Evolutionary conservation across 2,329 filamentous ascomycete genomes (phyloP).

Genomic region (Septoria linicola): DNA sequence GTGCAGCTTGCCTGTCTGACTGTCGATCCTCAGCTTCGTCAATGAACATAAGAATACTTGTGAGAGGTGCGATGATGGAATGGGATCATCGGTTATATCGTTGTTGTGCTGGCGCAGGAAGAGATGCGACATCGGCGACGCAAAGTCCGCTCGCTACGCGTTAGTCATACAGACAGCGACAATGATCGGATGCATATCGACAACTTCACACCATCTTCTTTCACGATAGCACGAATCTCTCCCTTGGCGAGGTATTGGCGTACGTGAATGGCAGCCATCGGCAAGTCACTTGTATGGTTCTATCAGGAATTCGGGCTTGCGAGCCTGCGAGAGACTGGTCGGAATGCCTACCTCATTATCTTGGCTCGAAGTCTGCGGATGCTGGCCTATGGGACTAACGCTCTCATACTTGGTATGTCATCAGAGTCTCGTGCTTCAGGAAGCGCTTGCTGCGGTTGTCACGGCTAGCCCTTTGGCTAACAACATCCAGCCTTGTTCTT

Average conservation of each 20-base stretch:
- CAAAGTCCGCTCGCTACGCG: neutral
- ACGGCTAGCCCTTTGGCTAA: neutral
- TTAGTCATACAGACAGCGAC: conserved; percentile 3
- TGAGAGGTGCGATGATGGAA: neutral
- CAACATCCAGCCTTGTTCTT: conserved; percentile 35
- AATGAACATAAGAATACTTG: neutral
- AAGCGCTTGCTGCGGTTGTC: neutral
- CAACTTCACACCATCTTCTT: neutral
- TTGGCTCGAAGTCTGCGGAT: conserved; percentile 44
- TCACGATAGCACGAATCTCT: conserved; percentile 1
- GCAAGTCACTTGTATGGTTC: conserved; percentile 33
- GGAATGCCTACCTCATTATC: conserved; percentile 57
- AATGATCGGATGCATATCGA: conserved; percentile 1
- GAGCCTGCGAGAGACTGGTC: conserved; percentile 35
- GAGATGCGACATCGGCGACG: conserved; percentile 9
- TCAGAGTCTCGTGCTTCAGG: neutral
- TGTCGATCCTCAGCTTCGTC: neutral
- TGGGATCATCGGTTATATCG: conserved; percentile 1
- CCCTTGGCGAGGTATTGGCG: conserved; percentile 11
- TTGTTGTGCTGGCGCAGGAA: neutral
- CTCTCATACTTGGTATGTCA: conserved; percentile 33
- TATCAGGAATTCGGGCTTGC: conserved; percentile 37
- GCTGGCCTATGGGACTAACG: conserved; percentile 37
- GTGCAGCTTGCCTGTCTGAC: neutral
- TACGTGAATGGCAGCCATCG: conserved; percentile 26